Percentiles rank a stretch among this genome's conserved stretches.
Conservation (phyloP, 345 rosid genomes). For the Eucalyptus dawsonii region DNA sequence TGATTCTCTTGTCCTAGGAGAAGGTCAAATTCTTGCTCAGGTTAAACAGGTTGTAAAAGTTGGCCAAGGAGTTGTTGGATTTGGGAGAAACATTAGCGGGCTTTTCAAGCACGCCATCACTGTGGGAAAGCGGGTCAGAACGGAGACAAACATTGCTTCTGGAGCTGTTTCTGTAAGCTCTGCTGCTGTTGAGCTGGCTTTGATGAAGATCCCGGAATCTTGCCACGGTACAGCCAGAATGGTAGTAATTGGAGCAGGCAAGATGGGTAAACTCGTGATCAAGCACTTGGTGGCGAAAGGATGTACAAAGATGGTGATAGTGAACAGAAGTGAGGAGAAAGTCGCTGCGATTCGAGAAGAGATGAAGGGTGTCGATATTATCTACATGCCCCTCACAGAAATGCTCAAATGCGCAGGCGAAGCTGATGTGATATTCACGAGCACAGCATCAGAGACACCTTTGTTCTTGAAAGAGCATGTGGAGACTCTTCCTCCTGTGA, state of each 20-base stretch:
- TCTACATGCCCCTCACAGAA: constrained; percentile 23
- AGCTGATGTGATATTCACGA: constrained; percentile 31
- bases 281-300: constrained; percentile 46
- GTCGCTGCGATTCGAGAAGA: constrained; percentile 24
- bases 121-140: constrained; percentile 36
- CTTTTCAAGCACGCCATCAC: constrained; percentile 36
- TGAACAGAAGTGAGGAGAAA: constrained; percentile 24
- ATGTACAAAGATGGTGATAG: constrained; percentile 30
- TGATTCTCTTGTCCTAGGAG: constrained; percentile 39
- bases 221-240: constrained; percentile 20
- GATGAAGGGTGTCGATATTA: constrained; percentile 19
- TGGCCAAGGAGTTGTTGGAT: constrained; percentile 40
- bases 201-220: constrained; percentile 29
- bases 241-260: constrained; percentile 40
- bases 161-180: constrained; percentile 44
- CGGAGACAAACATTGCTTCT: constrained; percentile 32
- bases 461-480: constrained; percentile 25
- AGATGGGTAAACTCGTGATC: constrained; percentile 47
- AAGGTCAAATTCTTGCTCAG: constrained; percentile 42
- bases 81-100: constrained; percentile 38
- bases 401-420: constrained; percentile 24
- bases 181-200: constrained; percentile 37
- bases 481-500: constrained; percentile 13
- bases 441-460: constrained; percentile 32
- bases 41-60: constrained; percentile 43